Conservation (phyloP, 768 basidiomycete genomes). For the Naganishia friedmannii region DNA sequence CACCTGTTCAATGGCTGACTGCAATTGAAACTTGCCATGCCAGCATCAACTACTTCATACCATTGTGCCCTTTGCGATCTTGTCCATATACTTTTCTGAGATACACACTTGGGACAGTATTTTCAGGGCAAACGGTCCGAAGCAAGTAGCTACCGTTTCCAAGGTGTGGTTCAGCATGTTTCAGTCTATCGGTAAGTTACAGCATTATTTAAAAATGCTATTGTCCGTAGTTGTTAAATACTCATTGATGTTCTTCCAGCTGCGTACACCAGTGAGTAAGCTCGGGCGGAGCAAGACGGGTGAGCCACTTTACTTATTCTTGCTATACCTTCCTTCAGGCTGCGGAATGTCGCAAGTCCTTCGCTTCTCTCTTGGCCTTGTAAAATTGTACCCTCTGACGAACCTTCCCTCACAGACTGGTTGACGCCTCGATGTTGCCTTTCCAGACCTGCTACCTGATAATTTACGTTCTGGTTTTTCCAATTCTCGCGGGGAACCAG, state of each 20-base stretch:
- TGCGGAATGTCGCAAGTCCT: constrained; percentile 20
- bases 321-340: not conserved
- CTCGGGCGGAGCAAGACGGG: not conserved
- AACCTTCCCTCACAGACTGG: constrained; percentile 34
- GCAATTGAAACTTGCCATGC: not conserved
- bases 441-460: constrained; percentile 40
- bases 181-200: constrained; percentile 28
- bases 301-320: not conserved
- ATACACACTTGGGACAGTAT: constrained; percentile 35
- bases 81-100: constrained; percentile 43
- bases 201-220: not conserved
- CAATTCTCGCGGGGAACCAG: constrained; percentile 45
- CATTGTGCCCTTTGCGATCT: constrained; percentile 41
- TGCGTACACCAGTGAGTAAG: constrained; percentile 9
- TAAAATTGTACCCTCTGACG: constrained; percentile 6
- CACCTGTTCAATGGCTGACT: not conserved
- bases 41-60: constrained; percentile 43
- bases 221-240: too few species aligned
- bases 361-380: too few species aligned
- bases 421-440: constrained; percentile 42
- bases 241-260: too few species aligned
- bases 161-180: constrained; percentile 43
- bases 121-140: constrained; percentile 32
- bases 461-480: constrained; percentile 38
- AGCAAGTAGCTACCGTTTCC: constrained; percentile 37